Evolutionary conservation across 1,284 basidiomycete species (phyloP), one percentile per base, ranked within the genome.

Genomic region (Cryptococcus deneoformans): DNA sequence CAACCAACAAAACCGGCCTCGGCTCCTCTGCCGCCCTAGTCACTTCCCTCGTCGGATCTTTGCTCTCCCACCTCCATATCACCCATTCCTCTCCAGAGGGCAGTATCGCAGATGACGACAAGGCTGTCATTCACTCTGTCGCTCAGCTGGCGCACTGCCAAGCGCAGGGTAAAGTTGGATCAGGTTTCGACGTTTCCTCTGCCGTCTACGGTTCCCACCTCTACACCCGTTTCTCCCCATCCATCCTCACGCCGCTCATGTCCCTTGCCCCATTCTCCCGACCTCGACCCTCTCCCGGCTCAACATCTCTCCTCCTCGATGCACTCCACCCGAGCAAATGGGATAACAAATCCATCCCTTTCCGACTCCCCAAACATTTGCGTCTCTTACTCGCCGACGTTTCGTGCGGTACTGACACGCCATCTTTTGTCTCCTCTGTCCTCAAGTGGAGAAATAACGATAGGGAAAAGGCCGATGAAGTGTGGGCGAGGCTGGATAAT

Each of bases 121-220:
- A 64, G 6, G 67, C 68, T 24, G 80, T 92, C 14, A 86, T 92
- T 0, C 96, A 99, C 79, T 94, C 96, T 69, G 82, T 91, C n/a
- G 87, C 95, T 1, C 96, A 99, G 75, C 94, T 89, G 66, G 86
- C 92, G 4, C 96, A 99, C 76, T 98, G 94, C 69, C 82, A 93
- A 35, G 96, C 96, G 0, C 96, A 99, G 78, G 96, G 96, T 46
- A 99, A 99, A 77, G 87, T 99, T 12, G 96, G 96, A 40, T 92
- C 89, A 64, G 96, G 96, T 1, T 99, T 99, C 77, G 96, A 99
- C 72, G 90, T 99, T 49, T 87, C 92, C 24, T 86, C 92, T 0
- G 94, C 95, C 0, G 88, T 93, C 3, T 99, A 90, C 79, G 96
- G 96, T 7, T 94, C 91, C 69, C 95, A 99, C 66, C 72, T 93